phyloP scores from a whole-genome alignment of 495 filamentous ascomycete genomes.

The Parmelia sp. region DNA sequence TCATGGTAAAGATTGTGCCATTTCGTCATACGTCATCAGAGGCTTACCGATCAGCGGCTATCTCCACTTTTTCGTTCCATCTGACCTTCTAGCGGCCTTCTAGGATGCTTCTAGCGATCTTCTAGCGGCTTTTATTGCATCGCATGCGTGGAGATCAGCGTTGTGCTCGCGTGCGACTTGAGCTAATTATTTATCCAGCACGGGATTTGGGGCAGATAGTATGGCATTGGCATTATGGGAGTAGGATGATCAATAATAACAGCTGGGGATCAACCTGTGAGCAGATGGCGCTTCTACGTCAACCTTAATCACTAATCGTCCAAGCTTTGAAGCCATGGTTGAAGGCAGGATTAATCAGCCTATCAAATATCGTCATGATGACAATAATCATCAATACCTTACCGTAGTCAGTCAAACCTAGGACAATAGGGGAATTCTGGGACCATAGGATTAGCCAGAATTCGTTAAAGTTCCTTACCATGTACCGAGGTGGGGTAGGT shows the following conservation, averaged over 20 bases:
- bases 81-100: neutral
- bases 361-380: too few relatives aligned
- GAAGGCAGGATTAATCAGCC: neutral
- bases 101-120: neutral
- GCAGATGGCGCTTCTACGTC: neutral
- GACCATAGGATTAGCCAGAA: too few relatives aligned
- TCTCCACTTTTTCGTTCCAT: neutral
- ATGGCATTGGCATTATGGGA: too few relatives aligned
- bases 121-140: neutral
- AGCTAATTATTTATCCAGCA: neutral
- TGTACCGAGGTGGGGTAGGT: neutral
- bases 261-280: neutral
- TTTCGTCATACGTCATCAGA: neutral
- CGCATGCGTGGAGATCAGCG: neutral
- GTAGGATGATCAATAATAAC: neutral
- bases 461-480: neutral
- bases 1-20: neutral
- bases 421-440: conserved; percentile 1
- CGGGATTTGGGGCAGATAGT: neutral
- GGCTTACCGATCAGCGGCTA: neutral
- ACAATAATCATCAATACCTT: too few relatives aligned
- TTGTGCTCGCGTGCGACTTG: neutral
- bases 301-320: neutral
- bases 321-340: neutral
- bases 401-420: too few relatives aligned